Conservation (phyloP, 495 filamentous ascomycete species). For the Trichoderma parareesei region DNA sequence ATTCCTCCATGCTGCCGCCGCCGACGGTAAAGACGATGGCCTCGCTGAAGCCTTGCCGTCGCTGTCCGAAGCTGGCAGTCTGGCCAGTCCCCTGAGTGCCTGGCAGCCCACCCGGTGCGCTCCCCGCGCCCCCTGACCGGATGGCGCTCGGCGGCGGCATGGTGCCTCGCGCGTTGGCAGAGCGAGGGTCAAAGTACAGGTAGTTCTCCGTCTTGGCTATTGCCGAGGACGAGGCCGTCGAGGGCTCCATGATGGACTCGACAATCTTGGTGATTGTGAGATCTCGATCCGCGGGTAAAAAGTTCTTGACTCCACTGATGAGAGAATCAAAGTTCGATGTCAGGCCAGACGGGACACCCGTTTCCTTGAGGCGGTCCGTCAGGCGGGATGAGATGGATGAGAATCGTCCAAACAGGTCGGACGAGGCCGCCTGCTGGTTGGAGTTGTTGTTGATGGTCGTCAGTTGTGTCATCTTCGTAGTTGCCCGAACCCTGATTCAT, state of each 20-base stretch:
- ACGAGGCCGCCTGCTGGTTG: slow-evolving; percentile 48
- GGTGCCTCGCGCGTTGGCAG: slow-evolving; percentile 85
- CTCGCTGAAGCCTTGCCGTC: slow-evolving; percentile 88
- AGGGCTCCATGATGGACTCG: slow-evolving; percentile 96
- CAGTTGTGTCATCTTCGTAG: slow-evolving; percentile 99
- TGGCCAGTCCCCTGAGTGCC: slow-evolving; percentile 47
- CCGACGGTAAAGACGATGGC: slow-evolving; percentile 96
- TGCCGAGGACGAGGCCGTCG: slow-evolving; percentile 77
- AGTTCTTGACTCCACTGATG: slow-evolving; percentile 98
- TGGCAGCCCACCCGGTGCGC: slow-evolving; percentile 36
- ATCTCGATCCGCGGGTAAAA: slow-evolving; percentile 90
- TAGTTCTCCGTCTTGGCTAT: slow-evolving; percentile 97
- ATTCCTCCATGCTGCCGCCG: slow-evolving; percentile 97
- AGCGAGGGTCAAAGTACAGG: slow-evolving; percentile 96
- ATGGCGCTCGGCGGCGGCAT: slow-evolving; percentile 66
- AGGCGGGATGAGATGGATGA: slow-evolving; percentile 80
- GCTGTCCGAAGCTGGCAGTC: slow-evolving; percentile 84
- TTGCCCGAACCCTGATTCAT: slow-evolving; percentile 68
- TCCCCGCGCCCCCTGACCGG: slow-evolving; percentile 27
- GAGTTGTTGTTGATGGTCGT: slow-evolving; percentile 64
- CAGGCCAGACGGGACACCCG: slow-evolving; percentile 54
- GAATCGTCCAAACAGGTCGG: slow-evolving; percentile 82
- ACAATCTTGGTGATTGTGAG: slow-evolving; percentile 95
- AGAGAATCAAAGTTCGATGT: slow-evolving; percentile 89
- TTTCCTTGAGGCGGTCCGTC: slow-evolving; percentile 88